phyloP scores from a whole-genome alignment of 805 yeast genomes.

The Nakazawaea populi region DNA sequence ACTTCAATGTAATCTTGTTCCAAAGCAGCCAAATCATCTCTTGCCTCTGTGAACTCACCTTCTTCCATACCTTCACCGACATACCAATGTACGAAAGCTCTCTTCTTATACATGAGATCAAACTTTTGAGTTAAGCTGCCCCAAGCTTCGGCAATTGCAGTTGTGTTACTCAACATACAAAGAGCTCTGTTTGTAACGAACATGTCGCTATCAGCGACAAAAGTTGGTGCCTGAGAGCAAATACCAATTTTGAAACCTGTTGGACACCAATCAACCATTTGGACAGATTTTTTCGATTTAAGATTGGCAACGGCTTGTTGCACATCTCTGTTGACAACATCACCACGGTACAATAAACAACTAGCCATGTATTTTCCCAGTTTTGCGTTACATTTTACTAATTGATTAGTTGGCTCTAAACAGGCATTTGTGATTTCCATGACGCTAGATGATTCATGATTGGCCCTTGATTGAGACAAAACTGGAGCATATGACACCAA shows the following conservation, averaged over 20 bases:
- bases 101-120: constrained; percentile 90
- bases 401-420: constrained; percentile 90
- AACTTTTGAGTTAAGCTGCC: constrained; percentile 86
- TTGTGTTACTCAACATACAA: constrained; percentile 88
- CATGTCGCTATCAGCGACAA: constrained; percentile 72
- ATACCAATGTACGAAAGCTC: constrained; percentile 96
- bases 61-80: constrained; percentile 98
- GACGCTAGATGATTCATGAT: constrained; percentile 84
- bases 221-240: constrained; percentile 89
- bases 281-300: constrained; percentile 83
- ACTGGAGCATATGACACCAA: constrained; percentile 91
- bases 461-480: constrained; percentile 73
- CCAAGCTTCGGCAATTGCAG: constrained; percentile 96
- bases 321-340: constrained; percentile 88
- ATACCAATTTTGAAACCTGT: constrained; percentile 95
- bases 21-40: constrained; percentile 88
- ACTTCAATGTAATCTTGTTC: constrained; percentile 92
- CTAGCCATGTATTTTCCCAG: constrained; percentile 92
- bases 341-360: constrained; percentile 90
- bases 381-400: constrained; percentile 94
- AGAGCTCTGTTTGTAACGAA: constrained; percentile 87
- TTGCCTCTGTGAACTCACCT: constrained; percentile 93
- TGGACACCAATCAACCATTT: constrained; percentile 95
- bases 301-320: constrained; percentile 85
- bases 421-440: constrained; percentile 88